Evolutionary conservation across 345 rosid genomes (phyloP).

Genomic region (Carallia pectinifolia): DNA sequence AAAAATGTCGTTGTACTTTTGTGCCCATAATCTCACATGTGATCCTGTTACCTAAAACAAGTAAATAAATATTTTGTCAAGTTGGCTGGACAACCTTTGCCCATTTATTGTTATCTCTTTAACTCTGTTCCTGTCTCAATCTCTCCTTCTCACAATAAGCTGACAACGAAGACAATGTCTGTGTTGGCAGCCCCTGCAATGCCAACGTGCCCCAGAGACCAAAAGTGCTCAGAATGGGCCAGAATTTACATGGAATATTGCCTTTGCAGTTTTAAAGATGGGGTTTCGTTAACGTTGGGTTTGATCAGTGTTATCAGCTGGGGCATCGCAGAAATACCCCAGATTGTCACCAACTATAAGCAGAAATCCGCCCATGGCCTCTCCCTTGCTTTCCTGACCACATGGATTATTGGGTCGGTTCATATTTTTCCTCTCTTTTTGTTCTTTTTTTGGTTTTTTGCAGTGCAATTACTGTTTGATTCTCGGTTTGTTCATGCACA

Average conservation of each 20-base stretch:
- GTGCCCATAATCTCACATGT: too few relatives aligned
- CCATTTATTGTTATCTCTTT: too few relatives aligned
- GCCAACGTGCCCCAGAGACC: conserved; percentile 29
- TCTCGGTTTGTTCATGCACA: not conserved
- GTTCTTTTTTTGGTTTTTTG: too few relatives aligned
- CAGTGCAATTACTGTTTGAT: not conserved
- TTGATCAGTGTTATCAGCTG: conserved; percentile 67
- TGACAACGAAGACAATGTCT: not conserved
- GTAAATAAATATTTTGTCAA: too few relatives aligned
- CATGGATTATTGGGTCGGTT: conserved; percentile 80
- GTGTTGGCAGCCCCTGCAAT: not conserved
- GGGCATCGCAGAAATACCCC: conserved; percentile 85
- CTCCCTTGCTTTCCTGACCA: conserved; percentile 68
- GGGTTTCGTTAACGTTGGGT: conserved; percentile 54
- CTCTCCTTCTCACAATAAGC: not conserved
- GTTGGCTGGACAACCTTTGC: too few relatives aligned
- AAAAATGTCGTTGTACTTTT: too few relatives aligned
- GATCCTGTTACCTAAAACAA: too few relatives aligned
- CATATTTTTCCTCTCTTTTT: not conserved
- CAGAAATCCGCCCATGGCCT: conserved; percentile 75
- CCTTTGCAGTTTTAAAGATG: conserved; percentile 52
- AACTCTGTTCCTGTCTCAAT: not conserved
- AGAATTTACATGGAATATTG: conserved; percentile 40
- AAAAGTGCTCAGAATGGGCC: conserved; percentile 53
- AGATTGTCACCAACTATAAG: conserved; percentile 65